A percentile compares a stretch with the other conserved stretches of the same genome.
These are phyloP conservation scores for Cladophialophora immunda DNA, from an alignment of 2,329 filamentous ascomycete species.

Conservation along the genomic window DNA sequence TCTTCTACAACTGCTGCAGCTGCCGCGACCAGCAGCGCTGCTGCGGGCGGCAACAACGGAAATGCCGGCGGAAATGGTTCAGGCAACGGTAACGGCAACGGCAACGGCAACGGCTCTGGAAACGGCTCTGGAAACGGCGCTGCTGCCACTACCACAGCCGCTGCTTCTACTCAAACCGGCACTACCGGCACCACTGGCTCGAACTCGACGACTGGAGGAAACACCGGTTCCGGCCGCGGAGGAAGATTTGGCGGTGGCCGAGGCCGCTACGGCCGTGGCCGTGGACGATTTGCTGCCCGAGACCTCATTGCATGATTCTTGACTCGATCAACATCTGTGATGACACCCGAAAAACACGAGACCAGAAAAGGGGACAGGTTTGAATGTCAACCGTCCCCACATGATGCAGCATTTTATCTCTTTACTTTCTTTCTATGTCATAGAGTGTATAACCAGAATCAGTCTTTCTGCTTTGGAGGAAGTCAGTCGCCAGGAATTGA, in stretches of 20 bases:
- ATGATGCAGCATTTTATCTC: slow-evolving; percentile 18
- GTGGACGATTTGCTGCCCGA: slow-evolving; percentile 36
- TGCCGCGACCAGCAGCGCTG: slow-evolving; percentile 44
- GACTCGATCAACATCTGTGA: neutral
- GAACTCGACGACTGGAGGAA: slow-evolving; percentile 20
- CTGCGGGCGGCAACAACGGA: slow-evolving; percentile 13
- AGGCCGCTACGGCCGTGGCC: slow-evolving; percentile 32
- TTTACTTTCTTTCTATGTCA: slow-evolving; percentile 19
- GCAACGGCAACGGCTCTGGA: slow-evolving; percentile 6
- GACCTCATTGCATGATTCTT: slow-evolving; percentile 36
- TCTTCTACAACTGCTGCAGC: slow-evolving; percentile 63
- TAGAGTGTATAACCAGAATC: slow-evolving; percentile 26
- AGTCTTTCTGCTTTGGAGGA: slow-evolving; percentile 10
- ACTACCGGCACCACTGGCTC: neutral
- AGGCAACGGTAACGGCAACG: slow-evolving; percentile 12
- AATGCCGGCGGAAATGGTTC: slow-evolving; percentile 24
- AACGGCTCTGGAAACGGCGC: slow-evolving; percentile 15
- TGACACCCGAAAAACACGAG: slow-evolving; percentile 9
- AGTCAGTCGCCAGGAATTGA: neutral
- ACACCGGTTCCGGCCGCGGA: slow-evolving; percentile 16
- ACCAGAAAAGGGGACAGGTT: slow-evolving; percentile 8
- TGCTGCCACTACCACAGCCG: slow-evolving; percentile 7
- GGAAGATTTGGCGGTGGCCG: slow-evolving; percentile 25
- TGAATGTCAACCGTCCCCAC: neutral
- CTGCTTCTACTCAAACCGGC: neutral